Evolutionary conservation across 2,329 filamentous ascomycete genomes (phyloP).

Genomic region (Paradendryphiella salina): DNA sequence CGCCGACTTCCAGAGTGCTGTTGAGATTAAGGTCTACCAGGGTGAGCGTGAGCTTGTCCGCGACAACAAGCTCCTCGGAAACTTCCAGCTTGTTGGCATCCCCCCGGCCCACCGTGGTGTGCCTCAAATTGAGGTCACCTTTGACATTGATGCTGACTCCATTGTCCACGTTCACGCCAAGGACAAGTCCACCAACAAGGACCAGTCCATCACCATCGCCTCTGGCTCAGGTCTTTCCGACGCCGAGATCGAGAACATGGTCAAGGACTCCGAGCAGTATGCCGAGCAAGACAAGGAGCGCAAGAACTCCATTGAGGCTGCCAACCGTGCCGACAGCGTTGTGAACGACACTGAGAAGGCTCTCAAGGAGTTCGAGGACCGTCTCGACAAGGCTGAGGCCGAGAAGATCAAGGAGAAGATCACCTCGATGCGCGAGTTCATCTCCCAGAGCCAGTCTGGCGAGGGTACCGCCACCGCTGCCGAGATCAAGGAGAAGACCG

Average conservation of each 20-base stretch:
- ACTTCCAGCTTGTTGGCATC: slow-evolving; percentile 99
- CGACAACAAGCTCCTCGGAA: slow-evolving; percentile 97
- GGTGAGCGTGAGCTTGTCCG: slow-evolving; percentile 98
- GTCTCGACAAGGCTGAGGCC: slow-evolving; percentile 93
- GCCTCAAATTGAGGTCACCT: slow-evolving; percentile 95
- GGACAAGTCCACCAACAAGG: slow-evolving; percentile 99
- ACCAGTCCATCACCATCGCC: slow-evolving; percentile 98
- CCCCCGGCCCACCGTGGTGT: slow-evolving; percentile 95
- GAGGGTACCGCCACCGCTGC: slow-evolving; percentile 83
- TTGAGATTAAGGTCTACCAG: slow-evolving; percentile 99
- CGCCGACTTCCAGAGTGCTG: slow-evolving; percentile 96
- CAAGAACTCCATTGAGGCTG: slow-evolving; percentile 91
- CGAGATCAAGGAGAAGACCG: slow-evolving; percentile 98
- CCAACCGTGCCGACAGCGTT: slow-evolving; percentile 96
- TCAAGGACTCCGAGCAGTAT: slow-evolving; percentile 96
- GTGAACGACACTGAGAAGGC: slow-evolving; percentile 98
- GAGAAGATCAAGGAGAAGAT: slow-evolving; percentile 96
- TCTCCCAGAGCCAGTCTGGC: slow-evolving; percentile 91
- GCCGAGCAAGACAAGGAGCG: slow-evolving; percentile 94
- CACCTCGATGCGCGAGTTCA: slow-evolving; percentile 77
- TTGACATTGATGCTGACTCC: slow-evolving; percentile 97
- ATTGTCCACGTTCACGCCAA: slow-evolving; percentile 98
- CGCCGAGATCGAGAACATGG: slow-evolving; percentile 93
- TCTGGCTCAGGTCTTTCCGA: slow-evolving; percentile 97
- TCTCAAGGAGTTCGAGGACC: slow-evolving; percentile 93